A percentile compares a stretch with the other conserved stretches of the same genome.
Evolutionary conservation across 1,284 basidiomycete genomes (phyloP).

Genomic region (Polyporus tsugae): DNA sequence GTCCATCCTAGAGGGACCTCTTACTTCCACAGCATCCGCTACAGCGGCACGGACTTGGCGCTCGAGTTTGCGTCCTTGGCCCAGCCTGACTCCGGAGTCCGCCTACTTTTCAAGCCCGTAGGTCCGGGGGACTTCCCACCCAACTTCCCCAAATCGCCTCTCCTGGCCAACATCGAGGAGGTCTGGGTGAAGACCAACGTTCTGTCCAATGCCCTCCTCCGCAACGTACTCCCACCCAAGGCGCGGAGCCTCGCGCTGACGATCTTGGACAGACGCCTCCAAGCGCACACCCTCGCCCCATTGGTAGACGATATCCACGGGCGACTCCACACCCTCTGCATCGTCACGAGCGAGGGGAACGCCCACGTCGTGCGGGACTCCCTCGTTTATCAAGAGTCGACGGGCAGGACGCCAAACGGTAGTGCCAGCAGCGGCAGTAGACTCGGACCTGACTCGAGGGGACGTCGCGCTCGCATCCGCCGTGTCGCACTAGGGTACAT

Average conservation of each 20-base stretch:
- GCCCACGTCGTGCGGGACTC: neutral
- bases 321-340: neutral
- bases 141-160: neutral
- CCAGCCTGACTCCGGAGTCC: neutral
- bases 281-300: neutral
- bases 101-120: neutral
- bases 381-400: no score
- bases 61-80: neutral
- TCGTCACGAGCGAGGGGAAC: neutral
- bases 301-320: neutral
- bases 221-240: neutral
- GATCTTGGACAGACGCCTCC: neutral
- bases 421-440: no score
- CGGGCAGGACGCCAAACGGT: no score
- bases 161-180: neutral
- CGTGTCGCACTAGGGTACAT: neutral
- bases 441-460: no score
- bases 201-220: neutral
- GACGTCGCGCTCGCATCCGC: neutral
- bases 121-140: neutral
- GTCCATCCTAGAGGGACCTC: neutral
- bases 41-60: neutral
- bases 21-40: neutral
- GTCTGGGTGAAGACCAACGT: neutral
- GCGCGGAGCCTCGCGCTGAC: neutral